Base-by-base conservation (phyloP, 106 monocot species). In the Acorus calamus region DNA sequence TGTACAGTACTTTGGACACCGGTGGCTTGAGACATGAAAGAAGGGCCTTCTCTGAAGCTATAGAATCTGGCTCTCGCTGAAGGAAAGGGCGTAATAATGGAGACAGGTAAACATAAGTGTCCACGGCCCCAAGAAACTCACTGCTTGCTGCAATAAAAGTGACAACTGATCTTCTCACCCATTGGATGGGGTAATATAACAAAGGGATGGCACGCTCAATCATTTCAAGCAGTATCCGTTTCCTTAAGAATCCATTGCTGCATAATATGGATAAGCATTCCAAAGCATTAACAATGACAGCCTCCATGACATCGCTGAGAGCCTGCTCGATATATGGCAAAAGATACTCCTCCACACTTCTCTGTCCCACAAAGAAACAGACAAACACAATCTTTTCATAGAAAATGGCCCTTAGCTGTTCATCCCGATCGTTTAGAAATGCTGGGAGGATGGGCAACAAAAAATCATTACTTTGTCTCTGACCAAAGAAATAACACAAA, bases 291-390 rank as follows among this genome's bases (percentile, higher is more conserved):
- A 91, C 94, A 63, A 90, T 78, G 43, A 96, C 94, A 74, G 81
- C 76, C 61, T 87, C 94, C 84, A 90, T 80, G 1, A 66, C 66
- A 76, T 96, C 90, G 72, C 65, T 87, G 76, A 96, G 47, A 59
- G 84, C 94, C 61, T 90, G 94, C 55, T 90, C 94, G 56, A 96
- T 90, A 49, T 96, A 96, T 8, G 94, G 94, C 47, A 91, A 80
- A 55, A 96, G 82, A 55, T 96, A 96, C 65, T 96, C 94, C 67
- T 96, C 90, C 3, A 96, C 87, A 66, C 94, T 96, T 72, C 73
- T 76, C 69, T 87, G 77, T 58, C 94, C 94, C 63, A 96, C 83
- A 87, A 90, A 90, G 60, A 80, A 96, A 69, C 90, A 90, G 43
- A 96, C 87, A 73, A 74, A 90, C 59, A 96, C 76, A 72, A 96